Evolutionary conservation across 2,329 filamentous ascomycete species (phyloP).

Genomic region (Microascus cirrosus): DNA sequence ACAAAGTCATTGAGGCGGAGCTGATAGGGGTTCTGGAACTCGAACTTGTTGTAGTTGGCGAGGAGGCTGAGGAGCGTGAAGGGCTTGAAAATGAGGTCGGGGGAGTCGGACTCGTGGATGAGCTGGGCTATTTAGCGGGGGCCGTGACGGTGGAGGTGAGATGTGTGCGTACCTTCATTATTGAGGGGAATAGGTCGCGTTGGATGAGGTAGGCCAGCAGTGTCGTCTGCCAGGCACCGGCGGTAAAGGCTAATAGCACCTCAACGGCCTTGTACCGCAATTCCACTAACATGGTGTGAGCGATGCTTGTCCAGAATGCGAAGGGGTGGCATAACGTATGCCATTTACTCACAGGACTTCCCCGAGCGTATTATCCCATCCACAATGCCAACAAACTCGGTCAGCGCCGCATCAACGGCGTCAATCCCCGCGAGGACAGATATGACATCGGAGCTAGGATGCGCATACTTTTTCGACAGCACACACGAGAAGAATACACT

Average conservation of each 20-base stretch:
- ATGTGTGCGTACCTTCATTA: conserved; percentile 66
- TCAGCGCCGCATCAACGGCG: conserved; percentile 75
- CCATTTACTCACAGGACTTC: conserved; percentile 45
- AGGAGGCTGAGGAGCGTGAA: conserved; percentile 78
- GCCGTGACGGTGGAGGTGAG: neutral
- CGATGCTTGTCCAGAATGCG: neutral
- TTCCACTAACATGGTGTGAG: conserved; percentile 40
- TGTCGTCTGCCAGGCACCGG: conserved; percentile 92
- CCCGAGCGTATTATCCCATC: conserved; percentile 77
- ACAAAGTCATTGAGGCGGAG: conserved; percentile 89
- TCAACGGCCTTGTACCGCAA: conserved; percentile 70
- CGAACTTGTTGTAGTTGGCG: conserved; percentile 98
- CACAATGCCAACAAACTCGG: conserved; percentile 74
- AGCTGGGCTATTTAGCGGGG: conserved; percentile 38
- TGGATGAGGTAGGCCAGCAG: conserved; percentile 92
- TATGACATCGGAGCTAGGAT: conserved; percentile 92
- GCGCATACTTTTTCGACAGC: conserved; percentile 82
- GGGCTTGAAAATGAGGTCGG: conserved; percentile 55
- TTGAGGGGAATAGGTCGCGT: conserved; percentile 80
- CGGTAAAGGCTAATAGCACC: conserved; percentile 71
- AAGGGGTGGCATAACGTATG: neutral
- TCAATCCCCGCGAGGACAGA: conserved; percentile 80
- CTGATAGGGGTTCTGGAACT: conserved; percentile 94
- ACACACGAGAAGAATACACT: conserved; percentile 76
- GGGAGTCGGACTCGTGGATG: conserved; percentile 65